phyloP scores from a whole-genome alignment of 148 eudicot species.

The Chenopodium quinoa region DNA sequence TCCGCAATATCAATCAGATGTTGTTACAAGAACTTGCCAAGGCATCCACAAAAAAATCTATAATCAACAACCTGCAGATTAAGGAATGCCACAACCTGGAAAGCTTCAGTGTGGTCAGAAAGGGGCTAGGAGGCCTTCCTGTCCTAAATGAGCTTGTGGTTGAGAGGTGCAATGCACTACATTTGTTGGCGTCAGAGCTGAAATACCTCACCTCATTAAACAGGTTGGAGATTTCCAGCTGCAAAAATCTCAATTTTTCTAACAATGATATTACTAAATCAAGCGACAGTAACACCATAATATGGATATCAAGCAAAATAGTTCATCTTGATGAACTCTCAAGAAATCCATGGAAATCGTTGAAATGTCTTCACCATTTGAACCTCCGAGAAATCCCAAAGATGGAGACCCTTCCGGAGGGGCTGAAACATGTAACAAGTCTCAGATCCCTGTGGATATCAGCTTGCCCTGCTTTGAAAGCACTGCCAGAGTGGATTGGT shows the following conservation, averaged over 20 bases:
- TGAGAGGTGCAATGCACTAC: conserved; percentile 20
- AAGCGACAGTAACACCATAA: not conserved
- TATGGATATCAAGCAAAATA: not conserved
- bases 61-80: conserved; percentile 18
- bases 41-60: not conserved
- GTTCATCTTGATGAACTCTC: not conserved
- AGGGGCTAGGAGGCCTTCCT: conserved; percentile 19
- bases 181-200: conserved; percentile 11
- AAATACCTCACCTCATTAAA: conserved; percentile 13
- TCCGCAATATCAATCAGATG: conserved; percentile 23
- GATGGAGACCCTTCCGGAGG: conserved; percentile 18
- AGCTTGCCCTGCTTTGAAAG: conserved; percentile 10
- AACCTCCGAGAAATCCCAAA: conserved; percentile 20
- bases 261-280: not conserved
- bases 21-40: conserved; percentile 20
- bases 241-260: conserved; percentile 25
- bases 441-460: conserved; percentile 27
- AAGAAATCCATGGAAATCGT: not conserved
- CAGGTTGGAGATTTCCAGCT: conserved; percentile 24
- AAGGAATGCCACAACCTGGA: conserved; percentile 18
- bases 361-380: conserved; percentile 11
- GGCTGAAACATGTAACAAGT: conserved; percentile 8
- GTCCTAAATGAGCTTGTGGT: conserved; percentile 14
- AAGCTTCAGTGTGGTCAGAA: conserved; percentile 15
- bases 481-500: conserved; percentile 25